These are phyloP conservation scores for Bathelium albidoporum DNA, from an alignment of 495 filamentous ascomycete genomes.

Conservation along the genomic window DNA sequence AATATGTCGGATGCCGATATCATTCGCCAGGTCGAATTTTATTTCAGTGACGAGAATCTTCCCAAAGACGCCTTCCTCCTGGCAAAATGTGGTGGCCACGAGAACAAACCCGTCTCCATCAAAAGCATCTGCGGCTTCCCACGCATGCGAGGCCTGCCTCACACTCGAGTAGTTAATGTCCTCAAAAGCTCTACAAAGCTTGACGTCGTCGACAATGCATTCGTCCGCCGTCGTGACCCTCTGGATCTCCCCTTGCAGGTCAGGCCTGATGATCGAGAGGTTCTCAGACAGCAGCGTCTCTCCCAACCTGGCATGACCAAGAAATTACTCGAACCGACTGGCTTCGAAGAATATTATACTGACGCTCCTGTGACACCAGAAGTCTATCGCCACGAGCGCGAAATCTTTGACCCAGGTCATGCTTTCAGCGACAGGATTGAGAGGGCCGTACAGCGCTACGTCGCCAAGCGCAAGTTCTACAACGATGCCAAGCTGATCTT, in stretches of 20 bases:
- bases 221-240: slow-evolving; percentile 17
- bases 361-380: slow-evolving; percentile 67
- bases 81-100: slow-evolving; percentile 18
- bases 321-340: slow-evolving; percentile 27
- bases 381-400: slow-evolving; percentile 49
- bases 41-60: slow-evolving; percentile 37
- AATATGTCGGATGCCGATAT: not conserved
- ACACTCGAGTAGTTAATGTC: slow-evolving; percentile 17
- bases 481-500: slow-evolving; percentile 52
- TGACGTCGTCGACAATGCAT: slow-evolving; percentile 25
- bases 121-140: slow-evolving; percentile 26
- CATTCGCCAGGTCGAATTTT: slow-evolving; percentile 31
- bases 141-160: slow-evolving; percentile 28
- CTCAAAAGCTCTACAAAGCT: slow-evolving; percentile 26
- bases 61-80: slow-evolving; percentile 26
- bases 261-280: not conserved
- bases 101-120: slow-evolving; percentile 28
- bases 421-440: slow-evolving; percentile 53
- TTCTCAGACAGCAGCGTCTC: slow-evolving; percentile 3
- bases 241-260: slow-evolving; percentile 7
- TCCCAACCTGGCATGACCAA: slow-evolving; percentile 11
- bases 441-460: slow-evolving; percentile 73
- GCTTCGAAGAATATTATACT: slow-evolving; percentile 55
- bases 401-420: slow-evolving; percentile 26
- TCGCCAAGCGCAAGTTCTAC: slow-evolving; percentile 62